These are phyloP conservation scores for Blastocrithidia nonstop DNA, from an alignment of 208 protist genomes.

Conservation along the genomic window DNA sequence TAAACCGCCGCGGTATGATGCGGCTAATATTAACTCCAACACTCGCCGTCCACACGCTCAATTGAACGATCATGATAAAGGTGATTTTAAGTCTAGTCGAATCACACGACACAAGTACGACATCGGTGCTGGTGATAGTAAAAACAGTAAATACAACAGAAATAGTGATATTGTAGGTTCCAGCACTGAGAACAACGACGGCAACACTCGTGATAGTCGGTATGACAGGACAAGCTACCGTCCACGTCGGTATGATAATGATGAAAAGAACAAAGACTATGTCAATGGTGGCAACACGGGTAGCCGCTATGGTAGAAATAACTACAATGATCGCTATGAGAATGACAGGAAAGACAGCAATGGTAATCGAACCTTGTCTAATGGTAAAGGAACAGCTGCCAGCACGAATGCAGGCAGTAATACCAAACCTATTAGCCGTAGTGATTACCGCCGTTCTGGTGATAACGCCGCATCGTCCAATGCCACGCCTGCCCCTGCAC, in stretches of 20 bases:
- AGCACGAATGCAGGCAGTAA: too few species aligned
- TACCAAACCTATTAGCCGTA: too few species aligned
- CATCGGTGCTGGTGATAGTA: neutral
- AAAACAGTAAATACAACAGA: neutral
- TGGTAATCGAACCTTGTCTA: neutral
- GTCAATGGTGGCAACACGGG: slow-evolving; percentile 2
- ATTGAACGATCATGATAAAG: too few species aligned
- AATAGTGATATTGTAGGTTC: slow-evolving; percentile 7
- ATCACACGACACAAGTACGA: neutral
- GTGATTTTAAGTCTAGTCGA: neutral
- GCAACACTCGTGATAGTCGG: neutral
- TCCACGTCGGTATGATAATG: neutral
- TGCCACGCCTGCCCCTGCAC: too few species aligned
- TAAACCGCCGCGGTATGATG: too few species aligned
- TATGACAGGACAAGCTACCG: slow-evolving; percentile 1
- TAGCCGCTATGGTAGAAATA: slow-evolving; percentile 6
- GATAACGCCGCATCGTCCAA: too few species aligned
- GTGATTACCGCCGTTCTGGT: too few species aligned
- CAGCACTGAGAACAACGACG: slow-evolving; percentile 5
- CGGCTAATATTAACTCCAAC: too few species aligned
- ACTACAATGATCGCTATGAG: neutral
- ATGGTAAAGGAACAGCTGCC: too few species aligned
- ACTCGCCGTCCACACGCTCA: too few species aligned
- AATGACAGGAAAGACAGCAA: slow-evolving; percentile 5
- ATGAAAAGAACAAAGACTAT: neutral